Evolutionary conservation across 805 yeast species (phyloP).

Genomic region (Candida nanaspora): DNA sequence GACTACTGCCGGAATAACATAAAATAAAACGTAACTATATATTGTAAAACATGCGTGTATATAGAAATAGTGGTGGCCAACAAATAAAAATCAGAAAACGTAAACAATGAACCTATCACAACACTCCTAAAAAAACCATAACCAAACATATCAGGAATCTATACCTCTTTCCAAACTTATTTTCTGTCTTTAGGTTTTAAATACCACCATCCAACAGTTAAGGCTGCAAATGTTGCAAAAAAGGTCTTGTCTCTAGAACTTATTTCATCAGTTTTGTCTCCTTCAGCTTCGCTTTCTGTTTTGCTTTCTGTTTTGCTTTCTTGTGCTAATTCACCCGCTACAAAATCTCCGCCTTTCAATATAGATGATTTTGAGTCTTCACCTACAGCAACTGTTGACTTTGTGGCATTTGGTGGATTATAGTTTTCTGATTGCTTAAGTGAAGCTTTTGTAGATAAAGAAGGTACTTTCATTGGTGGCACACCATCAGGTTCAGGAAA

Average conservation of each 20-base stretch:
- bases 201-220: slow-evolving; percentile 29
- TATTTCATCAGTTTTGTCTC: slow-evolving; percentile 5
- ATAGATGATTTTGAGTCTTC: slow-evolving; percentile 8
- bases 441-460: slow-evolving; percentile 22
- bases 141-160: too few species aligned
- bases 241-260: slow-evolving; percentile 10
- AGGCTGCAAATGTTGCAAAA: slow-evolving; percentile 18
- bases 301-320: too few species aligned
- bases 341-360: slow-evolving; percentile 13
- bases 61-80: too few species aligned
- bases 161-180: not conserved
- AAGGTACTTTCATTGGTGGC: slow-evolving; percentile 20
- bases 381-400: slow-evolving; percentile 3
- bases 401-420: slow-evolving; percentile 2
- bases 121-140: too few species aligned
- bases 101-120: too few species aligned
- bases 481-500: slow-evolving; percentile 15
- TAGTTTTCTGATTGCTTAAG: slow-evolving; percentile 6
- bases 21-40: too few species aligned
- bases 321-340: slow-evolving; percentile 5
- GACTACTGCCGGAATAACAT: too few species aligned
- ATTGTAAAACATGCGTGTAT: too few species aligned
- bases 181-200: slow-evolving; percentile 10
- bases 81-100: too few species aligned
- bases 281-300: not conserved